Base-by-base conservation (phyloP, 768 basidiomycete species). In the Butyriboletus loyo region DNA sequence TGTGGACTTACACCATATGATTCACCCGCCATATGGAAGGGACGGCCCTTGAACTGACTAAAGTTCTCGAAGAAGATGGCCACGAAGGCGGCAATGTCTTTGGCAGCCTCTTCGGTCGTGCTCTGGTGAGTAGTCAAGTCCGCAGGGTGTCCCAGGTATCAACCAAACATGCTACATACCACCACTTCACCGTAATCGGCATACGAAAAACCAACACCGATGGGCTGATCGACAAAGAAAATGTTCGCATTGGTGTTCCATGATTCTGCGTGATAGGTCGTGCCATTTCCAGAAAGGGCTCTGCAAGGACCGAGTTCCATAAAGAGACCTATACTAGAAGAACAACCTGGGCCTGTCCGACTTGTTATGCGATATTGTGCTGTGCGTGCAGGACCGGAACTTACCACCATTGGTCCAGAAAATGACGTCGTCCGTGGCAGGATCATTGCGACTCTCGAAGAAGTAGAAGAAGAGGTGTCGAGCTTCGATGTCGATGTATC, bases 271-370 rank as follows among this genome's bases (percentile, higher is more conserved):
- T 85, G 78, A 62, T 75, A 80, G 2, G 70, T 74, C 1, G 84
- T 75, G 25, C 75, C 76, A 31, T 83, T 75, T 39, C 71, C 69
- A 19, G 75, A 74, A 10, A 75, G 70, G 15, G 89, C 77, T 37
- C 81, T 76, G 65, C 90, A 92, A 1, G 89, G 89, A 19, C 89
- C 89, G 58, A 77, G 71, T 66, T 89, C 89, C 77, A 87, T 86
- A 54, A 89, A 77, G 13, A 89, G 73, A 4, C 86, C 88, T 1
- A 85, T 72, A 71, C 79, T 80, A 36, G 78, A 78, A 4, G 80
- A 80, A 59, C 75, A 76, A 30, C 81, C 81, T 19, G 82, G 82
- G 13, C 69, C 70, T 70, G 32, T 36, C 32, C 31, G n/a, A 35
- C 14, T 17, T 14, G 37, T 39, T 10, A 41, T 28, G 15, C n/a